phyloP scores from a whole-genome alignment of 805 yeast species.

The Yarrowia sp. region DNA sequence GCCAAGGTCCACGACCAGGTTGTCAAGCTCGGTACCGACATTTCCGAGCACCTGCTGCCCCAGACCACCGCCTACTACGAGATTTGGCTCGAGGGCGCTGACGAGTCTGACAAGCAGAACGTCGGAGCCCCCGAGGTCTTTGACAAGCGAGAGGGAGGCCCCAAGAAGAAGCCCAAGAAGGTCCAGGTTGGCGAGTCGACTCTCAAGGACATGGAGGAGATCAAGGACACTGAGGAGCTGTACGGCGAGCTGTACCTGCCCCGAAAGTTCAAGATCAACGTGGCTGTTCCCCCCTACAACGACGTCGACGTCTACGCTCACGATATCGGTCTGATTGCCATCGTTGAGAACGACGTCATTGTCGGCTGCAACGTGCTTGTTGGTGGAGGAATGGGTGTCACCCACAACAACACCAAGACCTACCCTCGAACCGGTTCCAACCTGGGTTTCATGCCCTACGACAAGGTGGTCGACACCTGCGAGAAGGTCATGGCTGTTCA shows the following conservation, averaged over 20 bases:
- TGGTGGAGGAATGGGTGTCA: slow-evolving; percentile 99
- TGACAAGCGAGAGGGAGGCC: slow-evolving; percentile 74
- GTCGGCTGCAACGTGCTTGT: slow-evolving; percentile 88
- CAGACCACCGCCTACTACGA: slow-evolving; percentile 95
- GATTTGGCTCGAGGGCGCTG: slow-evolving; percentile 91
- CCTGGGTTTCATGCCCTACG: slow-evolving; percentile 76
- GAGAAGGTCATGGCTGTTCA: slow-evolving; percentile 93
- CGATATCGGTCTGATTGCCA: slow-evolving; percentile 91
- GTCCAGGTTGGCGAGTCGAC: slow-evolving; percentile 87
- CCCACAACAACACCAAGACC: slow-evolving; percentile 95
- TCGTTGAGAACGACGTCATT: slow-evolving; percentile 65
- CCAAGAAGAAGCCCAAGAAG: slow-evolving; percentile 68
- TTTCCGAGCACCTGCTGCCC: slow-evolving; percentile 86
- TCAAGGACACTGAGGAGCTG: slow-evolving; percentile 65
- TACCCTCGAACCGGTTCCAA: slow-evolving; percentile 93
- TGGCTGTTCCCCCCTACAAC: slow-evolving; percentile 93
- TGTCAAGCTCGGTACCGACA: slow-evolving; percentile 62
- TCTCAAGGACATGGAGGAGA: slow-evolving; percentile 68
- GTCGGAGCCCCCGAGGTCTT: slow-evolving; percentile 68
- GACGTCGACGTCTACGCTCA: slow-evolving; percentile 97
- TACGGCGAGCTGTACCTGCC: slow-evolving; percentile 90
- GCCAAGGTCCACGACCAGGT: slow-evolving; percentile 82
- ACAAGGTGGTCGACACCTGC: slow-evolving; percentile 76
- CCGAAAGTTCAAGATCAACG: slow-evolving; percentile 93
- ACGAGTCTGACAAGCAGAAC: slow-evolving; percentile 63